Evolutionary conservation across 164 flowering plant genomes (phyloP).

Genomic region (Malania oleifera): DNA sequence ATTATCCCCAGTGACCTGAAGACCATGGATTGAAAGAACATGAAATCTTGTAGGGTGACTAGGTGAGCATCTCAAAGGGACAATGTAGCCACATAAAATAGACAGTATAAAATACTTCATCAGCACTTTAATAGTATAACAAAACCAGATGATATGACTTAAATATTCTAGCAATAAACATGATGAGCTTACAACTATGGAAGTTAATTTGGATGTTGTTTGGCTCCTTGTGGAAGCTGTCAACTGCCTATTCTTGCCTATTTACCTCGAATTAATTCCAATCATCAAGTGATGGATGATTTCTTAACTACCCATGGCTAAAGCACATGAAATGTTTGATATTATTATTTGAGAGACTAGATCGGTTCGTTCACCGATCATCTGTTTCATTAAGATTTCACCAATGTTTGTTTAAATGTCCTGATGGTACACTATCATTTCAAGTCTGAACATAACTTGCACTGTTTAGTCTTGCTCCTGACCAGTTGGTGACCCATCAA

Average conservation of each 20-base stretch:
- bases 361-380: background rate
- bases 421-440: too few relatives aligned
- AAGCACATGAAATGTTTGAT: background rate
- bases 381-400: background rate
- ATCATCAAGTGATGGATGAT: too few relatives aligned
- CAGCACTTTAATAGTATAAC: background rate
- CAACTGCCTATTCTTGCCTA: too few relatives aligned
- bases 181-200: too few relatives aligned
- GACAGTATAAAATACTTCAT: background rate
- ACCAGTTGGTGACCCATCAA: background rate
- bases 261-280: too few relatives aligned
- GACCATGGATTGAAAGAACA: background rate
- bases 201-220: too few relatives aligned
- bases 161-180: too few relatives aligned
- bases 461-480: background rate
- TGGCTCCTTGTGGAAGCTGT: too few relatives aligned
- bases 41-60: too few relatives aligned
- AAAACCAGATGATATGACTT: background rate
- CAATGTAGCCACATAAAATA: background rate
- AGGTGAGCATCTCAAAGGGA: too few relatives aligned
- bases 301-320: background rate
- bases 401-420: background rate
- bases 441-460: background rate
- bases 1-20: constrained; percentile 77
- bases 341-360: background rate